These are phyloP conservation scores for Strobilomyces dryophilus DNA, from an alignment of 768 basidiomycete genomes.

Conservation along the genomic window DNA sequence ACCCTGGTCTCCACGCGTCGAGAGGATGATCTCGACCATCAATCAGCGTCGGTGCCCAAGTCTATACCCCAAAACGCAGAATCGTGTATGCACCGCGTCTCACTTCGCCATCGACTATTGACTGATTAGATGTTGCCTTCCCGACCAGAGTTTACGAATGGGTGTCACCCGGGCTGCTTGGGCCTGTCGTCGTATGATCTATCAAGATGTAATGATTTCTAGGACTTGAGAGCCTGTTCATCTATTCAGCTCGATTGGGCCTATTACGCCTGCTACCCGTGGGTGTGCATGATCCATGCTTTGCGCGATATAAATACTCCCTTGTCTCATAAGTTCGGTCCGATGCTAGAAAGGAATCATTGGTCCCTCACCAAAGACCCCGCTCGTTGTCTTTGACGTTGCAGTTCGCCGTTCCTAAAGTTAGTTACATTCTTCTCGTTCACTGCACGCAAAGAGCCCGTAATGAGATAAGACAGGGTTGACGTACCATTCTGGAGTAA, in stretches of 20 bases:
- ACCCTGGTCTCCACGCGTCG: conserved; percentile 53
- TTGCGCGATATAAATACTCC: conserved; percentile 3
- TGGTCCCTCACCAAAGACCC: neutral
- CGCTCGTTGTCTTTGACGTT: neutral
- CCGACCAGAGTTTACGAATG: conserved; percentile 16
- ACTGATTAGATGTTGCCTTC: neutral
- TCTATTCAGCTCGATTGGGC: conserved; percentile 8
- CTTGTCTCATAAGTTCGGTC: neutral
- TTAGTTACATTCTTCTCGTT: conserved; percentile 1
- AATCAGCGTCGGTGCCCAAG: conserved; percentile 7
- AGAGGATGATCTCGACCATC: conserved; percentile 40
- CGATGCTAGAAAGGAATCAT: neutral
- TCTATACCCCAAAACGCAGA: conserved; percentile 13
- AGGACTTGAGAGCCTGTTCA: conserved; percentile 6
- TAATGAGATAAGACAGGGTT: neutral
- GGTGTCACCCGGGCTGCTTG: neutral
- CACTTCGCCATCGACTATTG: neutral
- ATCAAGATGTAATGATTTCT: conserved; percentile 14
- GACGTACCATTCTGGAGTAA: neutral
- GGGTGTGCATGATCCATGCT: conserved; percentile 1
- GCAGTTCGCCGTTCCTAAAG: neutral
- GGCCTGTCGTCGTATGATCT: conserved; percentile 9
- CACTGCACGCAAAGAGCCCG: neutral
- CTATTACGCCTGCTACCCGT: conserved; percentile 3
- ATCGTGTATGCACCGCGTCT: conserved; percentile 13